Percentiles rank a stretch among this genome's conserved stretches.
These are phyloP conservation scores for Coemansia sp. DNA, from an alignment of 371 early-diverging fungal genomes.

Conservation along the genomic window DNA sequence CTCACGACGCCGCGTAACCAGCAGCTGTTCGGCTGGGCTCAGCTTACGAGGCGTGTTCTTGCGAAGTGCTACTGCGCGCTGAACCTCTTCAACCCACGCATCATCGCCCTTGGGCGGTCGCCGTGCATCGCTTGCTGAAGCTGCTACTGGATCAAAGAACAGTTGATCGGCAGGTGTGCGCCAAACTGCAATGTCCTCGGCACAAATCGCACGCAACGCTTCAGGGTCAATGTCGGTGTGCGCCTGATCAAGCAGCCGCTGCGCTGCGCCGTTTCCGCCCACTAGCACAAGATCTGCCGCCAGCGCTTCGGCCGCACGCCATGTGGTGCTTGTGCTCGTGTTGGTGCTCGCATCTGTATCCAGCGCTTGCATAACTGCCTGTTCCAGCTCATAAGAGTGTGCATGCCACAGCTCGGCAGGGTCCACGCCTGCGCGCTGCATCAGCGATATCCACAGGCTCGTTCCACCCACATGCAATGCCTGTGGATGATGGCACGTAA, in stretches of 20 bases:
- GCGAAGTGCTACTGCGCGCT: conserved; percentile 64
- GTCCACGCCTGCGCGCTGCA: conserved; percentile 72
- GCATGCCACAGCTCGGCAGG: conserved; percentile 67
- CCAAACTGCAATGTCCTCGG: conserved; percentile 49
- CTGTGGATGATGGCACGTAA: conserved; percentile 72
- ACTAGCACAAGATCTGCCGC: conserved; percentile 46
- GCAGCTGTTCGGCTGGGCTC: conserved; percentile 71
- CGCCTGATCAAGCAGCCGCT: conserved; percentile 33
- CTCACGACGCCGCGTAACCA: conserved; percentile 70
- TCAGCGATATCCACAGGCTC: conserved; percentile 83
- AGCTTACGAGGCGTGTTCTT: conserved; percentile 55
- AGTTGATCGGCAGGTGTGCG: conserved; percentile 43
- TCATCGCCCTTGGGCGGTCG: conserved; percentile 56
- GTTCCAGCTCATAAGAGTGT: conserved; percentile 52
- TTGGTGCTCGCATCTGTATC: background rate
- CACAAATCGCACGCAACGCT: conserved; percentile 18
- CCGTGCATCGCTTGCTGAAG: conserved; percentile 47
- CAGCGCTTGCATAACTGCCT: conserved; percentile 50
- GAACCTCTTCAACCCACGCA: conserved; percentile 83
- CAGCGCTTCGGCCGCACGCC: conserved; percentile 7
- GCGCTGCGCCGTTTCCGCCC: conserved; percentile 35
- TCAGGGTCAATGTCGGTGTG: conserved; percentile 18
- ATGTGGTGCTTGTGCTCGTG: background rate
- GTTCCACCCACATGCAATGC: conserved; percentile 60
- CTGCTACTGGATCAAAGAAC: conserved; percentile 31